Conservation (phyloP, 176 grass and related monocot genomes). For the Bonia amplexicaulis region DNA sequence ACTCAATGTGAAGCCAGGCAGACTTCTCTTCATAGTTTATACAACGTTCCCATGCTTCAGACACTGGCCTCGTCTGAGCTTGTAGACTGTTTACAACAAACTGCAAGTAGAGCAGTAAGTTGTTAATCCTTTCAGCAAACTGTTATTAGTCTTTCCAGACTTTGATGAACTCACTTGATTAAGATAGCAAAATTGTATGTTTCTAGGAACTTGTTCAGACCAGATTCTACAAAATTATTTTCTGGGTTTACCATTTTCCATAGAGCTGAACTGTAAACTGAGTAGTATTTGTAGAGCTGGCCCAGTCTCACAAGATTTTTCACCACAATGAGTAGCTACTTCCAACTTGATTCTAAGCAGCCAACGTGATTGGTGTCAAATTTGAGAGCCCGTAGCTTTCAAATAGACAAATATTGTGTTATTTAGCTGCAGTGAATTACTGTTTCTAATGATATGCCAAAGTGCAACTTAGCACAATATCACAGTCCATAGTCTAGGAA, state of each 20-base stretch:
- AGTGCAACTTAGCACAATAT: not conserved
- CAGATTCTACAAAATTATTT: not conserved
- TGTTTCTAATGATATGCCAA: not conserved
- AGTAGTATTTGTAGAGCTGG: not conserved
- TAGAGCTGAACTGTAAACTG: not conserved
- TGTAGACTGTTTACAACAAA: too few relatives aligned
- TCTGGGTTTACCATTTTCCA: not conserved
- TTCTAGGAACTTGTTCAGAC: not conserved
- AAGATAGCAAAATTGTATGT: not conserved
- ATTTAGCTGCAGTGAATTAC: not conserved
- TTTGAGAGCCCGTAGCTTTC: not conserved
- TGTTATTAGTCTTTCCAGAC: not conserved
- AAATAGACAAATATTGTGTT: not conserved
- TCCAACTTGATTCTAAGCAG: not conserved
- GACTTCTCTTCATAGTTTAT: not conserved
- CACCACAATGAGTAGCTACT: too few relatives aligned
- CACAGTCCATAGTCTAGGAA: not conserved
- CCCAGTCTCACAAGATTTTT: not conserved
- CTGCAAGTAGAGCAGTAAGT: too few relatives aligned
- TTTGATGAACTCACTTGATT: not conserved
- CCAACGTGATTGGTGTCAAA: not conserved
- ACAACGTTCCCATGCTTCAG: not conserved
- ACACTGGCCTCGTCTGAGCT: too few relatives aligned
- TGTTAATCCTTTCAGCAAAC: too few relatives aligned
- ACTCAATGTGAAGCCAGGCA: not conserved